Evolutionary conservation across 23 red algal species (phyloP).

Genomic region (Gracilaria domingensis): DNA sequence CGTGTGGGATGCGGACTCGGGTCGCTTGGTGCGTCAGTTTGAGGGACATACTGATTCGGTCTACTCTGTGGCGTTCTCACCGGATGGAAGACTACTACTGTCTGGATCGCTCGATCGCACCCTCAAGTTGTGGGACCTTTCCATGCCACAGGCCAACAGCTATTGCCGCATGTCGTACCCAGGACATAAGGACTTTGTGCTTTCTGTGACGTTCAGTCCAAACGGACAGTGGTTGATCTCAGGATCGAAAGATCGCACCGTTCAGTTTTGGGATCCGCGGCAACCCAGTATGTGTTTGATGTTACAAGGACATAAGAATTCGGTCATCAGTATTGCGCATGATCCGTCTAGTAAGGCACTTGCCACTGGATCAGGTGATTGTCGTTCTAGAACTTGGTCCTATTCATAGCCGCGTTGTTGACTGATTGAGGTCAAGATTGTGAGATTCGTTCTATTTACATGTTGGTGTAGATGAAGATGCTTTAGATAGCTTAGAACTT

Average conservation of each 20-base stretch:
- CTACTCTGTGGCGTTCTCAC: constrained; percentile 95
- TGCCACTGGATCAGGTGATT: constrained; percentile 94
- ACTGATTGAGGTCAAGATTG: neutral
- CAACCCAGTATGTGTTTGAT: constrained; percentile 76
- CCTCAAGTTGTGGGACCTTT: constrained; percentile 93
- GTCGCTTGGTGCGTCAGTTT: constrained; percentile 76
- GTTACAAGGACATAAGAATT: constrained; percentile 95
- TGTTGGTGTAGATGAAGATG: constrained; percentile 11
- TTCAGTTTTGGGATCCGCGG: constrained; percentile 94
- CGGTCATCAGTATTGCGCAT: constrained; percentile 90
- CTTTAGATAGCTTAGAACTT: constrained; percentile 24
- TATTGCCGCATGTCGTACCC: constrained; percentile 75
- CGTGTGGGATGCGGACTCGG: constrained; percentile 87
- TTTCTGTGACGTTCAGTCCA: constrained; percentile 89
- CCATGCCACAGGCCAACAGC: constrained; percentile 27
- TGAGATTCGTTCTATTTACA: neutral
- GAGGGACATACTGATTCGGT: constrained; percentile 92
- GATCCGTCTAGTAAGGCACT: constrained; percentile 61
- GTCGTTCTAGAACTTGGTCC: constrained; percentile 74
- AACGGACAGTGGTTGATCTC: constrained; percentile 87
- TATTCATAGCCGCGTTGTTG: constrained; percentile 33
- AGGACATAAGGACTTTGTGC: constrained; percentile 96
- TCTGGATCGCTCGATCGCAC: constrained; percentile 96
- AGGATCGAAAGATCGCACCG: constrained; percentile 93
- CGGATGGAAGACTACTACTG: constrained; percentile 77